Percentiles rank a stretch among this genome's conserved stretches.
Evolutionary conservation across 306 rosid genomes (phyloP).

Genomic region (Trifolium fragiferum): DNA sequence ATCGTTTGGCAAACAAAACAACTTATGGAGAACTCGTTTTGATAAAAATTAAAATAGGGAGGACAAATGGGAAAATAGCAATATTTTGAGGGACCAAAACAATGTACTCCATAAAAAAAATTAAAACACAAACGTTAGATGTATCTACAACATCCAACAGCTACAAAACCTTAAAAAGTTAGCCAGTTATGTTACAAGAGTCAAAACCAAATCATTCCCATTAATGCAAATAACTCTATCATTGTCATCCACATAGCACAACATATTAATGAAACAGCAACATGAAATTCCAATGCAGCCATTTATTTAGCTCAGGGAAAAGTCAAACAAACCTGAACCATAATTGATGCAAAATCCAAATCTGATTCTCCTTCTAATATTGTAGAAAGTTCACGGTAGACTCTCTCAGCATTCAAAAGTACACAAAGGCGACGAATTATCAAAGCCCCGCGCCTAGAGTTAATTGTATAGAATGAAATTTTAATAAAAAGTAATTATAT

Average conservation of each 20-base stretch:
- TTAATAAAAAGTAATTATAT: conserved; percentile 19
- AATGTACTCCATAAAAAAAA: neutral
- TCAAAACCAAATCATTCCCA: conserved; percentile 20
- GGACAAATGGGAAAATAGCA: neutral
- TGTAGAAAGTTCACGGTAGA: conserved; percentile 84
- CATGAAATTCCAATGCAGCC: conserved; percentile 12
- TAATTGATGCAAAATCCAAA: conserved; percentile 84
- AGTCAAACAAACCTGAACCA: conserved; percentile 86
- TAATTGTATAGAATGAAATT: conserved; percentile 4
- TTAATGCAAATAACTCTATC: conserved; percentile 22
- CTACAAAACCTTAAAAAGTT: conserved; percentile 12
- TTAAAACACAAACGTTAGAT: neutral
- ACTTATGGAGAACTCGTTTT: neutral
- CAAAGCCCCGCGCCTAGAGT: conserved; percentile 89
- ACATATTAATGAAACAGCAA: conserved; percentile 27
- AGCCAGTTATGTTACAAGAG: conserved; percentile 3
- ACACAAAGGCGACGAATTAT: conserved; percentile 93
- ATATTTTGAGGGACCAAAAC: conserved; percentile 4
- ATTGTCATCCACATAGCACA: conserved; percentile 26
- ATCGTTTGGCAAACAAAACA: neutral
- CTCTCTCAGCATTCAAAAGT: conserved; percentile 91
- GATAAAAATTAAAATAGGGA: neutral
- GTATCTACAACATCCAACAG: conserved; percentile 20
- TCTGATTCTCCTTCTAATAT: conserved; percentile 84
- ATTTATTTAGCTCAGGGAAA: conserved; percentile 24